Conservation (phyloP, 305 asterid genomes). For the Rubia peregrina region DNA sequence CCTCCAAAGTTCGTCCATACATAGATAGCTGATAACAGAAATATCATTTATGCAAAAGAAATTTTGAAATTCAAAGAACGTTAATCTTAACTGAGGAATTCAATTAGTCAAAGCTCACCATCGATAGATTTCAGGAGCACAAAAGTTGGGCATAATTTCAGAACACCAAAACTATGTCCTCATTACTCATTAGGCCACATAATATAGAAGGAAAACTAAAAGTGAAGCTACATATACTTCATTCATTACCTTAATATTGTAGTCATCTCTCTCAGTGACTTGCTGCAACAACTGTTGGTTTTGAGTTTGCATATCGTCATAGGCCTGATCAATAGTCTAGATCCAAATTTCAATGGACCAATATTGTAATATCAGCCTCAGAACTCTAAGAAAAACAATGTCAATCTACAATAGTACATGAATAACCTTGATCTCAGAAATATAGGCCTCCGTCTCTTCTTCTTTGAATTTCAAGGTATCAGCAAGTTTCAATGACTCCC, state of each 20-base stretch:
- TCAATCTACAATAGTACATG: background rate
- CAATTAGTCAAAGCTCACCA: background rate
- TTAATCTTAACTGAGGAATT: background rate
- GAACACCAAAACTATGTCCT: background rate
- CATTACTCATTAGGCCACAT: background rate
- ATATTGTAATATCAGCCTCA: conserved; percentile 12
- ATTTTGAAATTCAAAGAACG: background rate
- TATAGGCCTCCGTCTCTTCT: conserved; percentile 48
- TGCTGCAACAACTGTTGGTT: conserved; percentile 95
- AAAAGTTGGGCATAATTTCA: background rate
- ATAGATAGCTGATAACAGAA: background rate
- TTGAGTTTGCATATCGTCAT: conserved; percentile 96
- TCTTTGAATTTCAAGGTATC: conserved; percentile 37
- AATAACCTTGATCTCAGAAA: conserved; percentile 46
- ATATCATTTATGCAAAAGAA: background rate
- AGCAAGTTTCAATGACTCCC: conserved; percentile 36
- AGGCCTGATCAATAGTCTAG: conserved; percentile 97
- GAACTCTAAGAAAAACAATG: conserved; percentile 3
- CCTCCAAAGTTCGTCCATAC: background rate
- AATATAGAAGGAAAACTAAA: background rate
- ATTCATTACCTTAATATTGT: conserved; percentile 66
- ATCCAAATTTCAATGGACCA: conserved; percentile 23
- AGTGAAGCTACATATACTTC: background rate
- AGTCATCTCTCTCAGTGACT: conserved; percentile 92
- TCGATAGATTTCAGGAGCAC: background rate